These are phyloP conservation scores for Trichoderma sp. DNA, from an alignment of 2,329 filamentous ascomycete species.

Conservation along the genomic window DNA sequence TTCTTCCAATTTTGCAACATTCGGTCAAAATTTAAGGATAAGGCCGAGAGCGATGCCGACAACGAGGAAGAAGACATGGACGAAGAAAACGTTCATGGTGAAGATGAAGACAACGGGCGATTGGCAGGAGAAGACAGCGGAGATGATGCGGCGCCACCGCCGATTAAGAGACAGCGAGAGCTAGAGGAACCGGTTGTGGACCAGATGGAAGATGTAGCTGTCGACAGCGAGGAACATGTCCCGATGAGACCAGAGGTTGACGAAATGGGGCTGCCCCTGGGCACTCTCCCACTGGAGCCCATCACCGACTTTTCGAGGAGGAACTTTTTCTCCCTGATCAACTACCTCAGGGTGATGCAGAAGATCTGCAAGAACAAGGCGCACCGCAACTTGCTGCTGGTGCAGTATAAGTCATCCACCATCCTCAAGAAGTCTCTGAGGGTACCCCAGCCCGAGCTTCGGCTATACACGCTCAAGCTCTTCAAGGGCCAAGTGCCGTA, in stretches of 20 bases:
- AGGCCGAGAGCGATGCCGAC: slow-evolving; percentile 30
- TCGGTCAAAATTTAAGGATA: slow-evolving; percentile 53
- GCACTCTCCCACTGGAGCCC: slow-evolving; percentile 66
- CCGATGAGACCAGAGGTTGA: slow-evolving; percentile 65
- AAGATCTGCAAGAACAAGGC: slow-evolving; percentile 96
- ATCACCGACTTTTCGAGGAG: slow-evolving; percentile 90
- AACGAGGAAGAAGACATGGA: slow-evolving; percentile 27
- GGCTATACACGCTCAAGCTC: slow-evolving; percentile 92
- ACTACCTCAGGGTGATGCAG: slow-evolving; percentile 92
- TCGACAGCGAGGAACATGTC: slow-evolving; percentile 31
- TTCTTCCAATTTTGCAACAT: slow-evolving; percentile 89
- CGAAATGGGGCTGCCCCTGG: slow-evolving; percentile 79
- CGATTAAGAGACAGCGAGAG: slow-evolving; percentile 64
- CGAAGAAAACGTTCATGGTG: slow-evolving; percentile 23
- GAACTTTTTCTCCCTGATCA: slow-evolving; percentile 94
- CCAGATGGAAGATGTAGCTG: slow-evolving; percentile 25
- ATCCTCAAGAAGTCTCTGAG: slow-evolving; percentile 90
- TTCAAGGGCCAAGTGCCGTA: slow-evolving; percentile 99
- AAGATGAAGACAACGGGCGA: slow-evolving; percentile 34
- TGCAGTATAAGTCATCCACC: slow-evolving; percentile 91
- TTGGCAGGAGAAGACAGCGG: slow-evolving; percentile 53
- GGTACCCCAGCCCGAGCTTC: slow-evolving; percentile 80
- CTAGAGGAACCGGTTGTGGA: slow-evolving; percentile 38
- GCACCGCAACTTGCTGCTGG: slow-evolving; percentile 87
- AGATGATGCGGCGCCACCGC: slow-evolving; percentile 80